Conservation (phyloP, 768 basidiomycete species). For the Mycena latifolia region DNA sequence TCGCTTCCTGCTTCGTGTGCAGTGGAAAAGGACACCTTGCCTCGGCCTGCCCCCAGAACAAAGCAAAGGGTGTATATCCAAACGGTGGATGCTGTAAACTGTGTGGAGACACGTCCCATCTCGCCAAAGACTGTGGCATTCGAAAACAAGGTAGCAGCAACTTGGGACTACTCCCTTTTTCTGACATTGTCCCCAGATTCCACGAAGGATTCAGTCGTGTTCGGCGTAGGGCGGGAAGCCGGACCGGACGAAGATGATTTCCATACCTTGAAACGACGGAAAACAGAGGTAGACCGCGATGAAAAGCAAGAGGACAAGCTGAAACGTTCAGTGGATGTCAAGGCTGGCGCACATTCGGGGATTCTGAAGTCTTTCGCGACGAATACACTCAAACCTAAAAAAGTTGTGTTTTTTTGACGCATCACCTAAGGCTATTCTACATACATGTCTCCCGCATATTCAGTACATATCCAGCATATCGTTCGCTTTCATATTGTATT, state of each 20-base stretch:
- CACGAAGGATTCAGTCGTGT: constrained; percentile 48
- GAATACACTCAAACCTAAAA: constrained; percentile 49
- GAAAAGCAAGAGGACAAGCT: constrained; percentile 62
- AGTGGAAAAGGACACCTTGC: constrained; percentile 87
- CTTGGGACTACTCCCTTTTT: not conserved
- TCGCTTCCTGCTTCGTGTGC: constrained; percentile 94
- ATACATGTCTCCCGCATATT: too few species aligned
- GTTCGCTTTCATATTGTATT: not conserved
- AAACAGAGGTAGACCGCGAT: constrained; percentile 68
- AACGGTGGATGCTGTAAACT: constrained; percentile 93
- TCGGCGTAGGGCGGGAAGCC: constrained; percentile 64
- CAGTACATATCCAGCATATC: not conserved
- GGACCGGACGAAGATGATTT: constrained; percentile 98
- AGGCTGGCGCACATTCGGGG: constrained; percentile 58
- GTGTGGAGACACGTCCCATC: constrained; percentile 86
- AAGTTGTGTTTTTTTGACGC: constrained; percentile 61
- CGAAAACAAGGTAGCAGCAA: constrained; percentile 63
- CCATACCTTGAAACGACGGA: constrained; percentile 79
- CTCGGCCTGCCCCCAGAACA: constrained; percentile 85
- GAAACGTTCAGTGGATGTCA: constrained; percentile 57
- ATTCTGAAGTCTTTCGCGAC: constrained; percentile 50
- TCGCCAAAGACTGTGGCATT: constrained; percentile 85
- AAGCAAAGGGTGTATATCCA: constrained; percentile 86
- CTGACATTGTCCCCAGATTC: constrained; percentile 46
- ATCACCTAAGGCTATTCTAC: not conserved